Percentiles rank a stretch among this genome's conserved stretches.
Evolutionary conservation across 805 yeast genomes (phyloP).

Genomic region (Grigorovia yakushimaensis): DNA sequence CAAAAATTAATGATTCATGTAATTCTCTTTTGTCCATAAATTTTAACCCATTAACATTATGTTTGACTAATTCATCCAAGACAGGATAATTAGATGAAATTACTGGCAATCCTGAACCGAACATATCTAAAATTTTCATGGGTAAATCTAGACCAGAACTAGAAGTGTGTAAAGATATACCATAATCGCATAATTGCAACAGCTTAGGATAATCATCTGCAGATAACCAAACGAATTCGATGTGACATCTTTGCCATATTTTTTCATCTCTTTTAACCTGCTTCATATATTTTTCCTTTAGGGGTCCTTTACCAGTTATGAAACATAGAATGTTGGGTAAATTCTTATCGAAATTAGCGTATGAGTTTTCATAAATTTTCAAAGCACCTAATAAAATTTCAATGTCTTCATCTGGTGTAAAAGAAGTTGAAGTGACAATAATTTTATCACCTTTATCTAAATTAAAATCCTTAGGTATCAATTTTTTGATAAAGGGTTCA

Average conservation of each 20-base stretch:
- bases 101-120: conserved; percentile 94
- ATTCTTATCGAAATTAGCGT: conserved; percentile 14
- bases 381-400: conserved; percentile 59
- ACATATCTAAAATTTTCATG: conserved; percentile 93
- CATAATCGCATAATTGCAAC: conserved; percentile 71
- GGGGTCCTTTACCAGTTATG: conserved; percentile 97
- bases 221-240: conserved; percentile 67
- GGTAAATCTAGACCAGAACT: conserved; percentile 93
- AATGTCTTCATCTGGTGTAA: conserved; percentile 93
- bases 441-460: conserved; percentile 41
- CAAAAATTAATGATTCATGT: conserved; percentile 32
- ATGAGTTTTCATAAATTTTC: conserved; percentile 41
- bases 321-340: conserved; percentile 50
- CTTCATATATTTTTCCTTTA: conserved; percentile 42
- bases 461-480: conserved; percentile 28
- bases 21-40: conserved; percentile 38
- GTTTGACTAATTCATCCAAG: conserved; percentile 63
- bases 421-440: conserved; percentile 83
- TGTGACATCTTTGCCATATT: conserved; percentile 38
- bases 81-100: conserved; percentile 70
- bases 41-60: conserved; percentile 59
- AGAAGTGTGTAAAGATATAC: conserved; percentile 82
- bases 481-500: conserved; percentile 29
- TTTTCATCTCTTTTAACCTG: conserved; percentile 33
- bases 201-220: conserved; percentile 71